phyloP scores from a whole-genome alignment of 2,329 filamentous ascomycete genomes.

The Aspergillus fructus region DNA sequence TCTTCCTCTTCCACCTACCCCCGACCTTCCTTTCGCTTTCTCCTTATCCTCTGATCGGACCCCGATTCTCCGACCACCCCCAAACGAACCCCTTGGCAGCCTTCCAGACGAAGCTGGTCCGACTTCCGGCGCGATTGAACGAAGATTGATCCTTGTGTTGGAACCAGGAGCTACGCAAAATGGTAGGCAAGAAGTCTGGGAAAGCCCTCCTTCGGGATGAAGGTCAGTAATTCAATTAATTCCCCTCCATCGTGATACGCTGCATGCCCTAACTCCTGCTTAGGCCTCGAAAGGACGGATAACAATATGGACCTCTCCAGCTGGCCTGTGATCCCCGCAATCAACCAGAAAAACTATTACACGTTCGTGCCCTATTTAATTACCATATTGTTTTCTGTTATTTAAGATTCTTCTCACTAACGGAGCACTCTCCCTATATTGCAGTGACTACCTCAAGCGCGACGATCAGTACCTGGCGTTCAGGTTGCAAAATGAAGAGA shows the following conservation, averaged over 20 bases:
- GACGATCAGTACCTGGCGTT: slow-evolving; percentile 94
- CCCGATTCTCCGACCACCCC: neutral
- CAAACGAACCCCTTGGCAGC: slow-evolving; percentile 1
- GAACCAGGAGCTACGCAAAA: slow-evolving; percentile 31
- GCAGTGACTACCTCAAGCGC: slow-evolving; percentile 93
- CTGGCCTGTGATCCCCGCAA: slow-evolving; percentile 89
- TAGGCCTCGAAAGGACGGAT: slow-evolving; percentile 92
- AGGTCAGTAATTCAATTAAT: slow-evolving; percentile 32
- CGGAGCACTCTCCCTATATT: slow-evolving; percentile 2
- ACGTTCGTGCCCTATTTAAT: slow-evolving; percentile 61
- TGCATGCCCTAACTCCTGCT: slow-evolving; percentile 12
- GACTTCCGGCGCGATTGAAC: neutral
- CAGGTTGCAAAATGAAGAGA: slow-evolving; percentile 83
- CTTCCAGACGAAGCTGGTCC: neutral
- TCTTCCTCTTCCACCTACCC: neutral
- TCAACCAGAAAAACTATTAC: slow-evolving; percentile 99
- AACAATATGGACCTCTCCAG: slow-evolving; percentile 96
- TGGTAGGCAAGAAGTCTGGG: slow-evolving; percentile 68
- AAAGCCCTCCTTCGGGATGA: slow-evolving; percentile 63
- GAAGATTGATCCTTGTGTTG: neutral
- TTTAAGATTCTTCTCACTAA: slow-evolving; percentile 11
- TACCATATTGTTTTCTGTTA: neutral
- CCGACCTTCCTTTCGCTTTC: neutral
- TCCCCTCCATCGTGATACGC: neutral
- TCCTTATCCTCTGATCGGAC: neutral